Conservation (phyloP, 2,329 filamentous ascomycete genomes). For the Aureobasidium melanogenum region DNA sequence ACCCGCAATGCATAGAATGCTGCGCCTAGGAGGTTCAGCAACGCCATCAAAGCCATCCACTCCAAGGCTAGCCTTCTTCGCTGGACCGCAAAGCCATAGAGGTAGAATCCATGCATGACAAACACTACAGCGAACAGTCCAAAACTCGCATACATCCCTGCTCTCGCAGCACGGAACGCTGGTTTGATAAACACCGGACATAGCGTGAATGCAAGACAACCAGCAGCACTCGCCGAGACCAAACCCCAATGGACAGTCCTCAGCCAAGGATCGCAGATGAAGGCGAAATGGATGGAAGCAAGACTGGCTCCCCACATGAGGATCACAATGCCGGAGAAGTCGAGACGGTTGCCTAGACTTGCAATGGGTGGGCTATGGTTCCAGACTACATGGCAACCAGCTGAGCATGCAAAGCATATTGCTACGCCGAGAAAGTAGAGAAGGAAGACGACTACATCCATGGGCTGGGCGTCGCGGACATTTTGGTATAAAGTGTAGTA, state of each 20-base stretch:
- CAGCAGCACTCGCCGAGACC: conserved; percentile 13
- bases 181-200: conserved; percentile 14
- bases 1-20: conserved; percentile 13
- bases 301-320: conserved; percentile 17
- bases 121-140: conserved; percentile 15
- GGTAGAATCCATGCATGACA: conserved; percentile 13
- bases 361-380: conserved; percentile 13
- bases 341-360: conserved; percentile 14
- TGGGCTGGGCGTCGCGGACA: neutral
- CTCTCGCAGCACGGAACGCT: conserved; percentile 11
- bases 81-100: conserved; percentile 14
- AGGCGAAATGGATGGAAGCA: conserved; percentile 16
- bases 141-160: conserved; percentile 14
- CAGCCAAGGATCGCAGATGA: conserved; percentile 12
- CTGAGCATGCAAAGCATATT: conserved; percentile 15
- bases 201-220: conserved; percentile 14
- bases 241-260: conserved; percentile 12
- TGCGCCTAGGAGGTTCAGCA: conserved; percentile 12
- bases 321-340: conserved; percentile 15
- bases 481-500: conserved; percentile 8
- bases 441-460: conserved; percentile 13
- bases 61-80: conserved; percentile 11
- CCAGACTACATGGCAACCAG: conserved; percentile 15
- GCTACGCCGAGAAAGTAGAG: conserved; percentile 15
- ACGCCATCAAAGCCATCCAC: conserved; percentile 15